Evolutionary conservation across 140 eudicot genomes (phyloP).

Genomic region (Ambrosia hybrid): DNA sequence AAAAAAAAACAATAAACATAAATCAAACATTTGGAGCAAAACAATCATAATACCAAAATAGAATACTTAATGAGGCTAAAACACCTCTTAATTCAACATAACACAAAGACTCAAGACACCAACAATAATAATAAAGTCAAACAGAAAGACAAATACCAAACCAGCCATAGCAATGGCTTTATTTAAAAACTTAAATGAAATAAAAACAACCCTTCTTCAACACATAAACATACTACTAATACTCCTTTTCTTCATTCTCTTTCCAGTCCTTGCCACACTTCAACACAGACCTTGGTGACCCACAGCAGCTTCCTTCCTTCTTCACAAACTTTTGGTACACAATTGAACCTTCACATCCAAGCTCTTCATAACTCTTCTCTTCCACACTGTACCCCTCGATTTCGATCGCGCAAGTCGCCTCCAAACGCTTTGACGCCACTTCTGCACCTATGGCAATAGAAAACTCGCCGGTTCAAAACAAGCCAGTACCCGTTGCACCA

Average conservation of each 20-base stretch:
- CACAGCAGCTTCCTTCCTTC: constrained; percentile 48
- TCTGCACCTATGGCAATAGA: constrained; percentile 66
- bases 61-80: neutral
- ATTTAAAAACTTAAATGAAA: constrained; percentile 5
- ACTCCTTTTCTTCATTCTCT: constrained; percentile 77
- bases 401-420: constrained; percentile 33
- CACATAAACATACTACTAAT: constrained; percentile 23
- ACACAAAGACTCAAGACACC: neutral
- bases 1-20: neutral
- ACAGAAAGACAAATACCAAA: neutral
- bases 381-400: constrained; percentile 56
- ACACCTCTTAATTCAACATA: constrained; percentile 11
- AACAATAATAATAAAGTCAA: neutral
- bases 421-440: constrained; percentile 26
- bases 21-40: neutral
- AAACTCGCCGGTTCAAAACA: constrained; percentile 79
- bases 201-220: constrained; percentile 26
- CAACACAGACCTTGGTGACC: constrained; percentile 69
- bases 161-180: constrained; percentile 22
- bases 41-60: neutral
- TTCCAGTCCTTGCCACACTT: constrained; percentile 49
- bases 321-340: constrained; percentile 67
- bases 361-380: constrained; percentile 60
- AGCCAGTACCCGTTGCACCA: constrained; percentile 65
- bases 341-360: constrained; percentile 67